These are phyloP conservation scores for Trematosphaeria pertusa DNA, from an alignment of 2,329 filamentous ascomycete species.

Conservation along the genomic window DNA sequence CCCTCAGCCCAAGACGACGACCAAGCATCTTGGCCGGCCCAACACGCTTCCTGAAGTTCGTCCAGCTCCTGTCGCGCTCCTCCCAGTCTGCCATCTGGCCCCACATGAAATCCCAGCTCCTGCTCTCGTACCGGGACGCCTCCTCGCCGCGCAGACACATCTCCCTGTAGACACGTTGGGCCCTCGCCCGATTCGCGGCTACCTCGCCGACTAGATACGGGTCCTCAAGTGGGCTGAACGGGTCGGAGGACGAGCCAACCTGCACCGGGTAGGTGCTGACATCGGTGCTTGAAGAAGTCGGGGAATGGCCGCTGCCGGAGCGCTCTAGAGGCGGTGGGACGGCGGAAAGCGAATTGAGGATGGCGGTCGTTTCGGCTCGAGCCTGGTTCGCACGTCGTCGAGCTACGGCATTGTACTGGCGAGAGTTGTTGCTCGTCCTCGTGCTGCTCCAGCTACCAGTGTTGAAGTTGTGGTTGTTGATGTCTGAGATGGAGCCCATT, in stretches of 20 bases:
- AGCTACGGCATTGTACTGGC: conserved; percentile 70
- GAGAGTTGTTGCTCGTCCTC: conserved; percentile 61
- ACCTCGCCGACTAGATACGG: conserved; percentile 72
- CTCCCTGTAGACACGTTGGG: conserved; percentile 62
- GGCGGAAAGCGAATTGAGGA: conserved; percentile 25
- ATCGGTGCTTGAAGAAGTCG: conserved; percentile 15
- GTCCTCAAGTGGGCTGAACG: conserved; percentile 66
- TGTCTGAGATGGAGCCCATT: conserved; percentile 21
- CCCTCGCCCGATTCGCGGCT: conserved; percentile 64
- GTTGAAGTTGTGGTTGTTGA: conserved; percentile 53
- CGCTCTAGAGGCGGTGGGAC: conserved; percentile 14
- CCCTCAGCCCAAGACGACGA: conserved; percentile 17
- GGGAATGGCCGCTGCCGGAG: conserved; percentile 3
- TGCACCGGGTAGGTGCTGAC: conserved; percentile 23
- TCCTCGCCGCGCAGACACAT: conserved; percentile 46
- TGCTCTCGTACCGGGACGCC: conserved; percentile 38
- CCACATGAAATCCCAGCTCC: conserved; percentile 51
- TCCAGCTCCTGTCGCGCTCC: conserved; percentile 31
- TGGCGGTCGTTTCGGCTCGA: conserved; percentile 20
- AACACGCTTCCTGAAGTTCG: conserved; percentile 19
- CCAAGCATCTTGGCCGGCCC: conserved; percentile 21
- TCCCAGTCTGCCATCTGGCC: conserved; percentile 55
- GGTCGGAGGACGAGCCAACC: conserved; percentile 21
- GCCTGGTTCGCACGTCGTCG: conserved; percentile 61
- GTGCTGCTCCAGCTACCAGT: conserved; percentile 66